A percentile compares a stretch with the other conserved stretches of the same genome.
Evolutionary conservation across 1,284 basidiomycete genomes (phyloP).

Genomic region (Caloboletus firmus): DNA sequence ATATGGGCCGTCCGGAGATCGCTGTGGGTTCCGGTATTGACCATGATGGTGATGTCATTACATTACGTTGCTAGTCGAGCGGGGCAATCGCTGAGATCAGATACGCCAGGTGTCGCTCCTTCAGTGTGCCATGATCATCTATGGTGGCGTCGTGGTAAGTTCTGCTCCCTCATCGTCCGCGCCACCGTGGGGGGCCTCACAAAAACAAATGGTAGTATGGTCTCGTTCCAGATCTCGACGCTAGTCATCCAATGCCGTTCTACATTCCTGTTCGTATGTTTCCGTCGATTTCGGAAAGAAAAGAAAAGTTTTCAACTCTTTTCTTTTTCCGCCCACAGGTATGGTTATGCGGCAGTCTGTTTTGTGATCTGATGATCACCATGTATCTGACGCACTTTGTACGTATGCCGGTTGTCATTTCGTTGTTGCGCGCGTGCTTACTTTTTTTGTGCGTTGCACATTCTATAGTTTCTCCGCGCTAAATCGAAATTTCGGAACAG

Average conservation of each 20-base stretch:
- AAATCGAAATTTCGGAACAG: not conserved
- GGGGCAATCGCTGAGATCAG: not conserved
- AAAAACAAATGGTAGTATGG: constrained; percentile 3
- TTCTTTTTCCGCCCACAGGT: constrained; percentile 1
- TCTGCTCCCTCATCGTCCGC: not conserved
- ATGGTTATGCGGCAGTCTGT: constrained; percentile 11
- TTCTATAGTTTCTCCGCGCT: constrained; percentile 2
- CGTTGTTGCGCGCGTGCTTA: not conserved
- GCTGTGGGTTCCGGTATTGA: constrained; percentile 1
- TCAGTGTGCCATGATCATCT: constrained; percentile 16
- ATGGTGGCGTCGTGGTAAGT: constrained; percentile 12
- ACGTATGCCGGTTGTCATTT: not conserved
- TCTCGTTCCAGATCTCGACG: constrained; percentile 9
- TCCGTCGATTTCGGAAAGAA: not conserved
- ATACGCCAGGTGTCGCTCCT: constrained; percentile 6
- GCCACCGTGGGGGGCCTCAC: not conserved
- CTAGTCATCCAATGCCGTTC: constrained; percentile 3
- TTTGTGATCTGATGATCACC: constrained; percentile 14
- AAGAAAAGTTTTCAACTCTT: no score
- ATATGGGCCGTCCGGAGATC: constrained; percentile 10
- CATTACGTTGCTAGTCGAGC: not conserved
- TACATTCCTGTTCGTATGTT: constrained; percentile 7
- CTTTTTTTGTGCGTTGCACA: not conserved
- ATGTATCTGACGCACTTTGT: constrained; percentile 12
- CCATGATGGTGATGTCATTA: constrained; percentile 1